These are phyloP conservation scores for Ophiostoma fasciatum DNA, from an alignment of 2,329 filamentous ascomycete genomes.

Conservation along the genomic window DNA sequence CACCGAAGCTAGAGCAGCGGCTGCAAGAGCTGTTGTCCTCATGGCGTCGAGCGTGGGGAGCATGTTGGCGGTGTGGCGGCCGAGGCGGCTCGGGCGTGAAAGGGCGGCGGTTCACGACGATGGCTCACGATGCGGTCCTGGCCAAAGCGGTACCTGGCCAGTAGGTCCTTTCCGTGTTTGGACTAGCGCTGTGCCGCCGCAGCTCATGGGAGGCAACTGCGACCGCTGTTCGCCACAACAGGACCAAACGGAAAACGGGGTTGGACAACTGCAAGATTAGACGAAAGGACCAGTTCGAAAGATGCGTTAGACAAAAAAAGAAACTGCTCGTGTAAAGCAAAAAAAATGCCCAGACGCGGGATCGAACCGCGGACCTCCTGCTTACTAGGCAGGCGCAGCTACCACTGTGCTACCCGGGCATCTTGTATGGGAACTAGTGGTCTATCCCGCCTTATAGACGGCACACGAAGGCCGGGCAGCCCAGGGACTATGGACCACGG, in stretches of 20 bases:
- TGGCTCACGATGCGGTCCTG: no score
- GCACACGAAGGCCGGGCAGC: no score
- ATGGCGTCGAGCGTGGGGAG: neutral
- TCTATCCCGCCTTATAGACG: no score
- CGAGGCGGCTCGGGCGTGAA: neutral
- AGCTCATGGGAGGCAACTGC: neutral
- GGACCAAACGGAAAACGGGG: neutral
- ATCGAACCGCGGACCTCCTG: constrained; percentile 14
- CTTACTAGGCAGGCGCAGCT: constrained; percentile 14
- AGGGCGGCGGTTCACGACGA: neutral
- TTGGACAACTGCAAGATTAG: neutral
- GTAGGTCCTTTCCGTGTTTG: neutral
- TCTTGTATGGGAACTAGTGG: no score
- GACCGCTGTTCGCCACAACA: no score
- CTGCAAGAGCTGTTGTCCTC: constrained; percentile 2
- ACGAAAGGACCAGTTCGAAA: neutral
- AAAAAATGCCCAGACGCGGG: constrained; percentile 12
- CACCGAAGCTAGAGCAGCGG: constrained; percentile 15
- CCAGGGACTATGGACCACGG: no score
- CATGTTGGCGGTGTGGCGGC: neutral
- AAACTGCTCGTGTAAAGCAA: neutral
- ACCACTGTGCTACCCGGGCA: constrained; percentile 13
- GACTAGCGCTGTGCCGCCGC: neutral
- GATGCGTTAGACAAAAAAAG: neutral
- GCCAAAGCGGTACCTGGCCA: constrained; percentile 3